Conservation (phyloP, 495 filamentous ascomycete species). For the Penicillium flavigenum region DNA sequence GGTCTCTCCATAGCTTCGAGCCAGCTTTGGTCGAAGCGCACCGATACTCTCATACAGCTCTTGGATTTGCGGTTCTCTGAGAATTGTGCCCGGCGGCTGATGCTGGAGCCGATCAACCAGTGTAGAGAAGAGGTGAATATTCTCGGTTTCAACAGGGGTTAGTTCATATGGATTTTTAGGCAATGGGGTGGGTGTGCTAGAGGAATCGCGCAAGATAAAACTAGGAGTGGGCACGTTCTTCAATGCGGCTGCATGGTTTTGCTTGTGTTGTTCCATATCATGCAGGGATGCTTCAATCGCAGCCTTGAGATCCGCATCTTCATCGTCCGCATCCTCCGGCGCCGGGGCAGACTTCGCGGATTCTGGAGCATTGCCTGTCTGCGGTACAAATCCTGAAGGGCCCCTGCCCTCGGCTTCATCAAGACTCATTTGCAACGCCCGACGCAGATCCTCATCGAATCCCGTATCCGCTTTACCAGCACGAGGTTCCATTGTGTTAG, state of each 20-base stretch:
- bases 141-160: constrained; percentile 89
- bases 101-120: constrained; percentile 93
- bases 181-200: constrained; percentile 40
- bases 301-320: constrained; percentile 91
- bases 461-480: constrained; percentile 79
- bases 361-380: constrained; percentile 51
- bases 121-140: constrained; percentile 94
- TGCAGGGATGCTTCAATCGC: constrained; percentile 95
- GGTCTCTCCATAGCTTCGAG: constrained; percentile 94
- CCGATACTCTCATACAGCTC: constrained; percentile 98
- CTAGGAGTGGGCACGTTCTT: constrained; percentile 60
- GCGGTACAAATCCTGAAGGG: constrained; percentile 66
- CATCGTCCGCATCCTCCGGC: constrained; percentile 44
- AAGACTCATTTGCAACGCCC: constrained; percentile 91
- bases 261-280: constrained; percentile 98
- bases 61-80: constrained; percentile 95
- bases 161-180: constrained; percentile 94
- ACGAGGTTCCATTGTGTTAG: constrained; percentile 79
- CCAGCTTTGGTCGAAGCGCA: constrained; percentile 84
- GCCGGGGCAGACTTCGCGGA: constrained; percentile 41
- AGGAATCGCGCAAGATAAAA: constrained; percentile 23
- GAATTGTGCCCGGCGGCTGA: constrained; percentile 90
- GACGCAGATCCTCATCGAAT: constrained; percentile 93
- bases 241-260: constrained; percentile 75
- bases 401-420: constrained; percentile 84